Evolutionary conservation across 306 rosid genomes (phyloP), one percentile per base, ranked within the genome.

Genomic region (Cicer bijugum): DNA sequence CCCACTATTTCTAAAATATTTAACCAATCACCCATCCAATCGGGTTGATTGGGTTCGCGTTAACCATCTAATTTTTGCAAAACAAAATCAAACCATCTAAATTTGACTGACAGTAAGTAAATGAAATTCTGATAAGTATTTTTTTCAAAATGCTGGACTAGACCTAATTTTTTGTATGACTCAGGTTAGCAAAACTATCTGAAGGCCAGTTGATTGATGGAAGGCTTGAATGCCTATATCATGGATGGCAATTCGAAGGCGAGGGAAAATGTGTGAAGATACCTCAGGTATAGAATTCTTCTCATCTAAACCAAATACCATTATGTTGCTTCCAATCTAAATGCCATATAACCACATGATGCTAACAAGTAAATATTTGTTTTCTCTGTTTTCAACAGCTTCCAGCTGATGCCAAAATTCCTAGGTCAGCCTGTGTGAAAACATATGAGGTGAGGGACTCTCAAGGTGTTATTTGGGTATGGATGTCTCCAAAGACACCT

Each of bases 171-270:
- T 16, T 69, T 14, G 33, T 39, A 48, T 20, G 48, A 82, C 84
- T 61, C 85, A 94, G 99, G 87, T 69, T 94, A 72, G 99, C 99
- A 46, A 94, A 94, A 74, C 86, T 91, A 60, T 94, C 97, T 11
- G 99, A 94, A 82, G 99, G 99, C 37, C 99, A 94, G 75, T 75
- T 94, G 85, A 75, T 94, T 9, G 97, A 91, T 81, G 99, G 99
- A 65, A 91, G 88, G 71, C 69, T 94, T 20, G 99, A 94, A 81
- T 94, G 99, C 72, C 83, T 94, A 3, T 91, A 94, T 77, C 99
- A 94, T 74, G 99, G 99, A 63, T 94, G 99, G 97, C 99, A 94
- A 82, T 94, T 87, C 43, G 93, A 91, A 74, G 98, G 97, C 4
- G 87, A 83, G n/a, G 99, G 99, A 0, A 89, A 89, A 84, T 91